Evolutionary conservation across 2,329 filamentous ascomycete genomes (phyloP).

Genomic region (Aphanocladium album): DNA sequence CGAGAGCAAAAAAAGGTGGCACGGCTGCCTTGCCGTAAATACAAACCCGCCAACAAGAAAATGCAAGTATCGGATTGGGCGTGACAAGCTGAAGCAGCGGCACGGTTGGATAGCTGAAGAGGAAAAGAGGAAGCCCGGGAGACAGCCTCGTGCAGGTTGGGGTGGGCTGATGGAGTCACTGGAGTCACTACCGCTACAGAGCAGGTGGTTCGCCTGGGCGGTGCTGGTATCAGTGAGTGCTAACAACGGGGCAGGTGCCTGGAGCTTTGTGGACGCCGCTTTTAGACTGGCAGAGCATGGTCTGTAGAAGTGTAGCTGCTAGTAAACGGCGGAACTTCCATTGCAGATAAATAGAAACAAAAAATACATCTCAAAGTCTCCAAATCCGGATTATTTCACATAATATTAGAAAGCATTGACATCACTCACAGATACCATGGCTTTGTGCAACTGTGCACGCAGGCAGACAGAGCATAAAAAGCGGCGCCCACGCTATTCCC

Average conservation of each 20-base stretch:
- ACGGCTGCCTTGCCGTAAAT: slow-evolving; percentile 4
- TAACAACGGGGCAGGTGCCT: not conserved
- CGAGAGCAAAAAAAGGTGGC: not conserved
- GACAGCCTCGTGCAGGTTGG: slow-evolving; percentile 12
- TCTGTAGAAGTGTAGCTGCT: not conserved
- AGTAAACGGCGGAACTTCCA: not conserved
- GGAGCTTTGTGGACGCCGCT: not conserved
- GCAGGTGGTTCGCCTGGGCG: not conserved
- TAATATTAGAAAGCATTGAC: not conserved
- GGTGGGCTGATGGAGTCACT: slow-evolving; percentile 14
- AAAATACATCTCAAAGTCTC: no score
- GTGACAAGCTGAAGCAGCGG: slow-evolving; percentile 2
- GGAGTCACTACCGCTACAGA: not conserved
- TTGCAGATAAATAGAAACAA: not conserved
- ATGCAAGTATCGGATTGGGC: slow-evolving; percentile 6
- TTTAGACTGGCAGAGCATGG: not conserved
- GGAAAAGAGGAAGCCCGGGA: slow-evolving; percentile 8
- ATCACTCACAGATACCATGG: not conserved
- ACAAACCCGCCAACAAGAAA: not conserved
- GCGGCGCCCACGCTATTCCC: slow-evolving; percentile 3
- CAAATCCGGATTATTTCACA: not conserved
- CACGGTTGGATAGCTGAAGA: not conserved
- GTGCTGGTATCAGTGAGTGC: not conserved
- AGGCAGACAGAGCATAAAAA: not conserved
- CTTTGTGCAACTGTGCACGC: not conserved